phyloP scores from a whole-genome alignment of 176 grass and related monocot species.

The Bolboschoenus planiculmis region DNA sequence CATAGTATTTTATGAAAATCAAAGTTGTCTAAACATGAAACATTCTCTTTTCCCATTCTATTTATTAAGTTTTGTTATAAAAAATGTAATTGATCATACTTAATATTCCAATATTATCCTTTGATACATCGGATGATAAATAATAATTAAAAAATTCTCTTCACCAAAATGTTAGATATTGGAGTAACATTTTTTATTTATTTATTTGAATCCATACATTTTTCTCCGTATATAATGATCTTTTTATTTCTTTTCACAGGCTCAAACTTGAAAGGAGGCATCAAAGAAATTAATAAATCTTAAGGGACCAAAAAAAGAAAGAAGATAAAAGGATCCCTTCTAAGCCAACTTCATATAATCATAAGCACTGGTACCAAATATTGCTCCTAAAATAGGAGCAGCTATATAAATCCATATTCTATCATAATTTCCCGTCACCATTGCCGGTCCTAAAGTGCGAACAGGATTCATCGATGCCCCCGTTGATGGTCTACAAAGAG shows the following conservation, averaged over 20 bases:
- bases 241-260: not conserved
- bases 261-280: not conserved
- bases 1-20: too few relatives aligned
- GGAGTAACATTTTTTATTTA: not conserved
- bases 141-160: too few relatives aligned
- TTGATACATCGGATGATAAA: too few relatives aligned
- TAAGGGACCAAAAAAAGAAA: not conserved
- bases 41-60: too few relatives aligned
- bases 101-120: too few relatives aligned
- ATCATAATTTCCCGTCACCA: constrained; percentile 39
- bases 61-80: too few relatives aligned
- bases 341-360: constrained; percentile 29
- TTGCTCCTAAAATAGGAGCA: constrained; percentile 40
- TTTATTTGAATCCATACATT: not conserved
- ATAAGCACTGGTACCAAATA: constrained; percentile 35
- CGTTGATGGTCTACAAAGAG: constrained; percentile 26
- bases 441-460: constrained; percentile 44
- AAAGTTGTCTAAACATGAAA: too few relatives aligned
- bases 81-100: too few relatives aligned
- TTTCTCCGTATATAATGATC: too few relatives aligned
- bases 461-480: constrained; percentile 59
- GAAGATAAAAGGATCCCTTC: not conserved
- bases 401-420: constrained; percentile 46
- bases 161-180: not conserved
- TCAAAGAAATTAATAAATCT: not conserved